Evolutionary conservation across 768 basidiomycete genomes (phyloP).

Genomic region (Lentinus brumalis): DNA sequence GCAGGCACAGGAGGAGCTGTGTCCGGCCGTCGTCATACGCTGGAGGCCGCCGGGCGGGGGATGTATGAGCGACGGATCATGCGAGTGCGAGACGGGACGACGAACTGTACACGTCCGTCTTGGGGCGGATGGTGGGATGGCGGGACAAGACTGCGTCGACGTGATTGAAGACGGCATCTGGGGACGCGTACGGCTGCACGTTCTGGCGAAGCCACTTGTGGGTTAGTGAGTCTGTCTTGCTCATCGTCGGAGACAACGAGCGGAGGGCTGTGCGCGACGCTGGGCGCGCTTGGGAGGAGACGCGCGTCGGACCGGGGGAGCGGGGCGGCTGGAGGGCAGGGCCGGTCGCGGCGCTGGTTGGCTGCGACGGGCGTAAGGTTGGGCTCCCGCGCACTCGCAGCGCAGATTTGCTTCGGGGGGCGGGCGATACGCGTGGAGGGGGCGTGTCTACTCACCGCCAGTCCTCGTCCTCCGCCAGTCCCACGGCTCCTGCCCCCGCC

Average conservation of each 20-base stretch:
- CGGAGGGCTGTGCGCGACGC: neutral
- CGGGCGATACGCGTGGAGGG: slow-evolving; percentile 20
- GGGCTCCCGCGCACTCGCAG: slow-evolving; percentile 19
- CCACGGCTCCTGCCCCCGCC: neutral
- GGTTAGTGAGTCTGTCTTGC: slow-evolving; percentile 36
- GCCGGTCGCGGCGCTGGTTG: neutral
- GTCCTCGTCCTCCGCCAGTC: neutral
- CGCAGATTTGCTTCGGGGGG: slow-evolving; percentile 29
- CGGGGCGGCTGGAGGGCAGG: neutral
- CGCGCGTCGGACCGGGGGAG: neutral
- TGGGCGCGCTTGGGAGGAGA: neutral
- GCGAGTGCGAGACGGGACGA: slow-evolving; percentile 18
- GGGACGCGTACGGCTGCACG: slow-evolving; percentile 54
- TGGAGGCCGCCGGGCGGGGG: slow-evolving; percentile 32
- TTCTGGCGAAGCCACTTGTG: slow-evolving; percentile 70
- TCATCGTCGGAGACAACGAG: slow-evolving; percentile 25
- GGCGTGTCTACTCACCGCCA: slow-evolving; percentile 24
- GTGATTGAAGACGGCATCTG: slow-evolving; percentile 63
- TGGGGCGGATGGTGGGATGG: slow-evolving; percentile 65
- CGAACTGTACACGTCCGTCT: slow-evolving; percentile 79
- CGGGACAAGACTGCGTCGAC: slow-evolving; percentile 59
- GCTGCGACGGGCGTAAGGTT: slow-evolving; percentile 2
- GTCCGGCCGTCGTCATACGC: slow-evolving; percentile 95
- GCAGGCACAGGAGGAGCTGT: slow-evolving; percentile 86
- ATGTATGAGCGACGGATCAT: slow-evolving; percentile 18